Percentiles rank a stretch among this genome's conserved stretches.
Evolutionary conservation across 371 early-diverging fungal genomes (phyloP).

Genomic region (Syncephalastrum sp.): DNA sequence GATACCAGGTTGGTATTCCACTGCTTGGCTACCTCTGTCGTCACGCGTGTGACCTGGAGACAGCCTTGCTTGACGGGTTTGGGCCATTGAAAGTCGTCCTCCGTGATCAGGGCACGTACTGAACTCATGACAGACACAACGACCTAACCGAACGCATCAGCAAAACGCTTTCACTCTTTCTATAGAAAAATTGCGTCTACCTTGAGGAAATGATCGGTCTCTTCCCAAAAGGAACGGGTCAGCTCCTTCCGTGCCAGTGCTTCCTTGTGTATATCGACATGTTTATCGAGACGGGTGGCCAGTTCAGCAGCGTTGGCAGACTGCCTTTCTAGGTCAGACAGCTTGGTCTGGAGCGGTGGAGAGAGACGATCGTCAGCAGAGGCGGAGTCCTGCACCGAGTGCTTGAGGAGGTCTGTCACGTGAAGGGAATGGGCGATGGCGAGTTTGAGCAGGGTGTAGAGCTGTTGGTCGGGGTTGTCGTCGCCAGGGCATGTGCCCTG

Average conservation of each 20-base stretch:
- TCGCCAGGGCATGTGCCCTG: slow-evolving; percentile 7
- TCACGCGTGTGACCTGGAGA: slow-evolving; percentile 46
- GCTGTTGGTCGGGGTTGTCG: slow-evolving; percentile 21
- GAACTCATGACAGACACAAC: slow-evolving; percentile 43
- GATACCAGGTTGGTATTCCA: slow-evolving; percentile 27
- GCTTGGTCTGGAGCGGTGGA: slow-evolving; percentile 18
- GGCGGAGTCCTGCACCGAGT: slow-evolving; percentile 30
- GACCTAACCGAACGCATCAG: slow-evolving; percentile 15
- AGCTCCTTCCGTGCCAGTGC: slow-evolving; percentile 18
- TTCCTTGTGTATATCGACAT: too few species aligned
- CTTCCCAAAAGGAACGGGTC: slow-evolving; percentile 31
- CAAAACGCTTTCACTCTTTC: not conserved
- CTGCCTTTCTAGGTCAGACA: slow-evolving; percentile 23
- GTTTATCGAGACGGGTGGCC: slow-evolving; percentile 24
- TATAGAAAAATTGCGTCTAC: slow-evolving; percentile 10
- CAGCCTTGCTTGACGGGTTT: slow-evolving; percentile 46
- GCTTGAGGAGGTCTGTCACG: slow-evolving; percentile 28
- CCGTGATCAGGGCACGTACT: slow-evolving; percentile 38
- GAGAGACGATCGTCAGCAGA: slow-evolving; percentile 7
- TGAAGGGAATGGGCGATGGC: slow-evolving; percentile 36
- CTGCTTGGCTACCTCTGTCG: slow-evolving; percentile 47
- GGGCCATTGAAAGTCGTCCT: slow-evolving; percentile 45
- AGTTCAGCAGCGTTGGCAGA: slow-evolving; percentile 29
- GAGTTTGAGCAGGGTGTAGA: slow-evolving; percentile 34
- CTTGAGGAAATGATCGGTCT: slow-evolving; percentile 43